Base-by-base conservation (phyloP, 1,284 basidiomycete genomes). In the Pyrrhoderma noxium region DNA sequence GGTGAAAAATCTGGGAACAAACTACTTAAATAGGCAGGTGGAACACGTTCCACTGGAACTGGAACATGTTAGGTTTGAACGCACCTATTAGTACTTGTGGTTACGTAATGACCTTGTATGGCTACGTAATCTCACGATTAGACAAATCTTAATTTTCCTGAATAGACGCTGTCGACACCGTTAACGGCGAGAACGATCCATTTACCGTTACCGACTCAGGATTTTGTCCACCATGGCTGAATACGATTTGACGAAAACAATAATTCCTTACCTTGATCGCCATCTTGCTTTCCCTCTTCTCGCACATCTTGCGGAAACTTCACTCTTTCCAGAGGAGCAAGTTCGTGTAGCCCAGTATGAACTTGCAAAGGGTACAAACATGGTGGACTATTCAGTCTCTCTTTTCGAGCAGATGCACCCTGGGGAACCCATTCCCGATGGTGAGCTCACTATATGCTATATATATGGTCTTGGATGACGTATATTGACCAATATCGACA, bases 291-390 rank as follows among this genome's bases (percentile, higher is more conserved):
- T 97, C 61, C 93, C 95, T 43, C 74, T 97, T 18, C 85, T 99
- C 57, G 82, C 86, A 27, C 92, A 96, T 71, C 82, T 98, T 50
- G 76, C 76, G 31, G 80, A 89, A 61, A 78, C 75, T 11, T 79
- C 80, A 36, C 70, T 86, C 38, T 94, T 93, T 66, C 75, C 86
- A 1, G 74, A 76, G 34, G 74, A 85, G 51, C 82, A 95, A 58
- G 81, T 95, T 51, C 79, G 82, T 54, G 74, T 82, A 47, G 92
- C 92, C 19, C 92, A 93, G 69, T 96, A 97, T 88, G 94, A 98
- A 65, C 85, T 98, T 51, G 91, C 93, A 53, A 95, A 92, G 67
- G 89, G 87, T 59, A 99, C 93, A 47, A 95, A 96, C 69, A 94
- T 96, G 92, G 85, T 94, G 56, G 91, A 93, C 69, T 96, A 93